Conservation (phyloP, 2,329 filamentous ascomycete species). For the Nigrograna mackinnonii region DNA sequence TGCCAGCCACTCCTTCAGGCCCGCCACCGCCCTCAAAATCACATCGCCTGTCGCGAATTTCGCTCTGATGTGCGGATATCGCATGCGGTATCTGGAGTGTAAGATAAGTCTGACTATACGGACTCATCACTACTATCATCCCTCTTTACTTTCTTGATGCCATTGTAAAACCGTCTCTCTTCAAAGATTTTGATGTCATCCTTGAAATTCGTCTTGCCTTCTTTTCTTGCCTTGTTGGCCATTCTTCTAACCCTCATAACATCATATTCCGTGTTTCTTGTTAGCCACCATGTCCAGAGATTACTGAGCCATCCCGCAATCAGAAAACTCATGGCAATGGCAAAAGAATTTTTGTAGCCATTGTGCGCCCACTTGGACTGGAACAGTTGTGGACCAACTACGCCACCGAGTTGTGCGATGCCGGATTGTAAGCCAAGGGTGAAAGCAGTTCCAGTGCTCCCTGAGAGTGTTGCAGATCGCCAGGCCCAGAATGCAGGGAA, state of each 20-base stretch:
- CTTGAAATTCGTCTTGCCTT: slow-evolving; percentile 12
- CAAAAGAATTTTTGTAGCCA: slow-evolving; percentile 43
- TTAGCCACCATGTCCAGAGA: slow-evolving; percentile 48
- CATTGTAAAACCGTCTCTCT: slow-evolving; percentile 18
- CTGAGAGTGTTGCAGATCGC: slow-evolving; percentile 21
- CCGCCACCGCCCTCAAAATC: too few relatives aligned
- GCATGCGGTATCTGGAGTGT: too few relatives aligned
- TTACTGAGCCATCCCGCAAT: slow-evolving; percentile 42
- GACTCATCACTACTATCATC: background rate
- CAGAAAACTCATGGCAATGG: slow-evolving; percentile 41
- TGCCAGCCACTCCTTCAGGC: too few relatives aligned
- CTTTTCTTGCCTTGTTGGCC: slow-evolving; percentile 18
- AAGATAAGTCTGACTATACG: too few relatives aligned
- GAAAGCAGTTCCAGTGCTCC: slow-evolving; percentile 51
- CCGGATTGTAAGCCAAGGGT: slow-evolving; percentile 48
- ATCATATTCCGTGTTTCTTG: slow-evolving; percentile 45
- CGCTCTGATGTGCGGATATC: too few relatives aligned
- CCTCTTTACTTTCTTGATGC: slow-evolving; percentile 1
- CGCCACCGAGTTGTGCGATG: slow-evolving; percentile 51
- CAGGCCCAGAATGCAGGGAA: slow-evolving; percentile 33
- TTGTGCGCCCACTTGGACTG: slow-evolving; percentile 47
- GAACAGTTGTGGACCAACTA: slow-evolving; percentile 51
- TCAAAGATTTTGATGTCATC: slow-evolving; percentile 22
- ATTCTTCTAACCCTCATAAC: slow-evolving; percentile 28
- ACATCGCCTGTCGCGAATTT: too few relatives aligned